Evolutionary conservation across 78 protist genomes (phyloP), one percentile per base, ranked within the genome.

Genomic region (Capsaspora owczarzaki): DNA sequence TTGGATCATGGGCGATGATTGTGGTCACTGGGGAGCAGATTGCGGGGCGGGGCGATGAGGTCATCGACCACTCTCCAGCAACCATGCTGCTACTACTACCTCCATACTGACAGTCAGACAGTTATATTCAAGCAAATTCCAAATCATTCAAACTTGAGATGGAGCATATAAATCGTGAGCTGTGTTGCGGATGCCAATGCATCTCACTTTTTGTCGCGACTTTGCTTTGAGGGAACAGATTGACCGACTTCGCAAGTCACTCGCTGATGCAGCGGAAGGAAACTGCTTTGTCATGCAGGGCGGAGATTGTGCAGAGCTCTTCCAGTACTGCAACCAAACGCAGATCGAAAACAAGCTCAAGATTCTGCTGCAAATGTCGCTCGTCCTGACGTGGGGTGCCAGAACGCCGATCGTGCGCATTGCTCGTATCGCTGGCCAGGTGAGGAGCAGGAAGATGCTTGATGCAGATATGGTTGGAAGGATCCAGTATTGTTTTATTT

Each of bases 221-320:
- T 49, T 49, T 16, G 56, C 56, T 49, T 16, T 10, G n/a, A n/a
- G n/a, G n/a, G n/a, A n/a, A n/a, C n/a, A 60, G 66, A 27, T 60
- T 10, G 66, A 60, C 66, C 33, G 22, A 3, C 66, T 61, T 12
- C 71, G 5, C 42, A 29, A 16, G 2, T 42, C 44, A 44, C 83
- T 88, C 74, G 78, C 74, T 23, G 51, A 61, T 51, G 78, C 51
- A 19, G 81, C 84, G 14, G 69, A 35, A 25, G 92, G 92, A 42
- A 68, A 88, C 66, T 47, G 51, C 29, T 84, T 88, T 51, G 76
- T 88, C 33, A 25, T 88, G 47, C 92, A 88, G 79, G 92, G 92
- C 43, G 92, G 92, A 6, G 92, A 88, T 74, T 88, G 92, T 66
- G 92, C 92, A 40, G 92, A 88, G 80, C 72, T 81, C 25, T 88